A percentile compares a stretch with the other conserved stretches of the same genome.
Conservation (phyloP, 768 basidiomycete species). For the Porpolomopsis calyptriformis region DNA sequence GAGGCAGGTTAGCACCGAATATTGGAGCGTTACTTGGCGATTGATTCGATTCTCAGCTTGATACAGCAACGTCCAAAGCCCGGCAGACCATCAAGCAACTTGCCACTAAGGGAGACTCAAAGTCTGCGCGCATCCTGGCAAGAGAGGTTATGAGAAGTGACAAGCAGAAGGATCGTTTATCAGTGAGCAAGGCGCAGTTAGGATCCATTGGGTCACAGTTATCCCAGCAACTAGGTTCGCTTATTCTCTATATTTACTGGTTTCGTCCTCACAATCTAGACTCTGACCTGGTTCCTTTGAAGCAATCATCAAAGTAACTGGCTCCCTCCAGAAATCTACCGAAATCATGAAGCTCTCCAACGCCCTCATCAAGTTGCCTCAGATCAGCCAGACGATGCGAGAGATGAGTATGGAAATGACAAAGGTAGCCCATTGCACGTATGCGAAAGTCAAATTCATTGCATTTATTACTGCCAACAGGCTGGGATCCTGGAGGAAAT, state of each 20-base stretch:
- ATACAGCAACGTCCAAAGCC: slow-evolving; percentile 71
- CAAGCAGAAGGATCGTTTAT: slow-evolving; percentile 87
- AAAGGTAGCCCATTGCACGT: slow-evolving; percentile 45
- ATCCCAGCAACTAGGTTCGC: slow-evolving; percentile 82
- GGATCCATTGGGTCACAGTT: slow-evolving; percentile 87
- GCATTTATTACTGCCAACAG: slow-evolving; percentile 29
- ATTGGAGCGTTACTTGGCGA: slow-evolving; percentile 11
- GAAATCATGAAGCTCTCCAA: slow-evolving; percentile 99
- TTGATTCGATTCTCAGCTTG: slow-evolving; percentile 45
- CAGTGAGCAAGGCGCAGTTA: slow-evolving; percentile 85
- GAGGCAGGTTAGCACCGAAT: slow-evolving; percentile 63
- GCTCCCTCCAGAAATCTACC: slow-evolving; percentile 93
- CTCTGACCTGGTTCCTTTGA: neutral
- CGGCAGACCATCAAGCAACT: slow-evolving; percentile 77
- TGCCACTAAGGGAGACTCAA: slow-evolving; percentile 83
- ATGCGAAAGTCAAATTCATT: neutral
- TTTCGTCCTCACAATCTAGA: neutral
- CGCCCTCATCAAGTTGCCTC: slow-evolving; percentile 80
- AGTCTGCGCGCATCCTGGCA: slow-evolving; percentile 86
- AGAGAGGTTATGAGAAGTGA: slow-evolving; percentile 89
- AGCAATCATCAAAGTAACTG: slow-evolving; percentile 97
- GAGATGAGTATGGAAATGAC: slow-evolving; percentile 99
- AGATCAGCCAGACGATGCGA: slow-evolving; percentile 86
- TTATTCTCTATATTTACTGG: neutral
- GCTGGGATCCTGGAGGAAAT: slow-evolving; percentile 98